phyloP scores from a whole-genome alignment of 257 asterid genomes.

The Jacaranda copaia region DNA sequence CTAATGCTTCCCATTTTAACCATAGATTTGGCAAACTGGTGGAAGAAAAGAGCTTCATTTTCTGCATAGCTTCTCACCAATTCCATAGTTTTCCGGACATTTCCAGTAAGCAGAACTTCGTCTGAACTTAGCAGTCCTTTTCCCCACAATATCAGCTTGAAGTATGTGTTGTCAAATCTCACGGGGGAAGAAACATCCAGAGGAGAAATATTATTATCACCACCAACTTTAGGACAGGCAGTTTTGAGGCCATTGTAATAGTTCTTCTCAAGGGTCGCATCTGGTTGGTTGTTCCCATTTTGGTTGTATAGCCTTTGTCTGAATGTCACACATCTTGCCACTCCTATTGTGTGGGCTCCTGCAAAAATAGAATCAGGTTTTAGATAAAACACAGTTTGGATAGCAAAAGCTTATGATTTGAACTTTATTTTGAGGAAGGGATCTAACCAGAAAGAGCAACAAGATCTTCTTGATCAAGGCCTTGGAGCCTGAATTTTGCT shows the following conservation, averaged over 20 bases:
- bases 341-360: conserved; percentile 85
- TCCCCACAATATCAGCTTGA: conserved; percentile 61
- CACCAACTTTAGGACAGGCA: conserved; percentile 70
- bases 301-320: conserved; percentile 77
- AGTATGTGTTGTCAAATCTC: conserved; percentile 77
- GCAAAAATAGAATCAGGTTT: not conserved
- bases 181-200: conserved; percentile 71
- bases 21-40: conserved; percentile 75
- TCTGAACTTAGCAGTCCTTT: conserved; percentile 81
- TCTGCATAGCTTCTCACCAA: conserved; percentile 69
- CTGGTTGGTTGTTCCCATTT: conserved; percentile 70
- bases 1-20: conserved; percentile 71
- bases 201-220: conserved; percentile 73
- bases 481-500: conserved; percentile 60
- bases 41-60: conserved; percentile 60
- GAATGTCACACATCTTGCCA: conserved; percentile 77
- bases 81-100: conserved; percentile 44
- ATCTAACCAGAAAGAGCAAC: conserved; percentile 76
- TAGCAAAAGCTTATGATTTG: not conserved
- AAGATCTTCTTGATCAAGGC: conserved; percentile 68
- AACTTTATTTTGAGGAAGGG: not conserved
- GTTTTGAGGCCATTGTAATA: conserved; percentile 59
- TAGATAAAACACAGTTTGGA: not conserved
- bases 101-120: conserved; percentile 67
- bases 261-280: conserved; percentile 58